Evolutionary conservation across 2,329 filamentous ascomycete genomes (phyloP).

Genomic region (Corinectria fuckeliana): DNA sequence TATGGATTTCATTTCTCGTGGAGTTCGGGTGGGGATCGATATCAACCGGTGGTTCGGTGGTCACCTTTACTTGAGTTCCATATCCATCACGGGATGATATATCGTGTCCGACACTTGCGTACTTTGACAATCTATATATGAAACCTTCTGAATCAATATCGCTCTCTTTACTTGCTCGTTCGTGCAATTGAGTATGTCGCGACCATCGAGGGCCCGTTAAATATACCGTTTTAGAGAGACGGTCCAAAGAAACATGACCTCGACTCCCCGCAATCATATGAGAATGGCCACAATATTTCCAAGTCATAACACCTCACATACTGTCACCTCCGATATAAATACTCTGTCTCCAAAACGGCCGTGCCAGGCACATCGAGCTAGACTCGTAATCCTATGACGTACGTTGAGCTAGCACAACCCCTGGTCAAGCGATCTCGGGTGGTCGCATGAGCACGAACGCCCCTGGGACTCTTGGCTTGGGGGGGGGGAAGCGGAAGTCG

Average conservation of each 20-base stretch:
- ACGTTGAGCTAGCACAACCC: constrained; percentile 2
- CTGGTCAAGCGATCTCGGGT: constrained; percentile 15
- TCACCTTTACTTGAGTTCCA: background rate
- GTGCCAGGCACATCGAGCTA: background rate
- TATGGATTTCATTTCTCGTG: background rate
- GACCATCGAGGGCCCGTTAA: too few species aligned
- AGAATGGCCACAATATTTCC: too few species aligned
- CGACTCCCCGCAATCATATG: too few species aligned
- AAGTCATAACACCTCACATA: background rate
- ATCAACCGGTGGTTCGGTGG: background rate
- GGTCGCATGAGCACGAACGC: constrained; percentile 12
- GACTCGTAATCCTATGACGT: constrained; percentile 17
- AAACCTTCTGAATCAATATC: background rate
- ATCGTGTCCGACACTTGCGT: background rate
- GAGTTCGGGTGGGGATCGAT: background rate
- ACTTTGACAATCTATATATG: background rate
- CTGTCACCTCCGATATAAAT: background rate
- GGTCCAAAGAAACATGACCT: too few species aligned
- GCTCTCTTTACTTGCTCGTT: background rate
- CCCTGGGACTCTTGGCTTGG: background rate
- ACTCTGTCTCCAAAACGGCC: background rate
- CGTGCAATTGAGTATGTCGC: background rate
- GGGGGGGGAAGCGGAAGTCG: constrained; percentile 23
- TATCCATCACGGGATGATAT: background rate
- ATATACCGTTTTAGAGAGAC: too few species aligned